phyloP scores from a whole-genome alignment of 139 green algal genomes.

The Picochlorum costavermella region DNA sequence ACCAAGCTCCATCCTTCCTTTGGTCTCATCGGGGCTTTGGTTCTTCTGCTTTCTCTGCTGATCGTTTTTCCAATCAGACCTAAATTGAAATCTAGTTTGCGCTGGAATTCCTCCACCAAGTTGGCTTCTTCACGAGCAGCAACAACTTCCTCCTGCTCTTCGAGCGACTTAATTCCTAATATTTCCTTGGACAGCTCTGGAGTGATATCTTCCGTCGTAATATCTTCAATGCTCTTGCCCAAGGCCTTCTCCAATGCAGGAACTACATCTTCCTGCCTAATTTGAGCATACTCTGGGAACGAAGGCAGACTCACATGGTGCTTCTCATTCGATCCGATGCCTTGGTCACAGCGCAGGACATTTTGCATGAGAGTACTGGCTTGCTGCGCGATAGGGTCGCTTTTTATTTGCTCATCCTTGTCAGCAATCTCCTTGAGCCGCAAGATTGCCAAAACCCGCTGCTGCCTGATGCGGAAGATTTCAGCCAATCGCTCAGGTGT shows the following conservation, averaged over 20 bases:
- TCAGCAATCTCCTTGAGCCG: slow-evolving; percentile 37
- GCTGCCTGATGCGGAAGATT: slow-evolving; percentile 40
- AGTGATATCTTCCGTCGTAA: slow-evolving; percentile 17
- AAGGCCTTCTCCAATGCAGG: slow-evolving; percentile 15
- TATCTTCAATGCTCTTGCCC: slow-evolving; percentile 20
- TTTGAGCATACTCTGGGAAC: slow-evolving; percentile 33
- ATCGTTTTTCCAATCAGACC: slow-evolving; percentile 21
- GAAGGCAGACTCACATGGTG: slow-evolving; percentile 37
- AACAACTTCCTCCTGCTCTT: slow-evolving; percentile 17
- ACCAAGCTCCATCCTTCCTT: slow-evolving; percentile 32
- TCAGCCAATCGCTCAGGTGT: slow-evolving; percentile 17
- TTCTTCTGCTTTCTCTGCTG: slow-evolving; percentile 19
- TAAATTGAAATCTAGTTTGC: slow-evolving; percentile 33
- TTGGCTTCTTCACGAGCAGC: slow-evolving; percentile 21
- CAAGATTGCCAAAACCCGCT: slow-evolving; percentile 55
- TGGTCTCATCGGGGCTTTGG: slow-evolving; percentile 20
- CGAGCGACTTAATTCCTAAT: slow-evolving; percentile 3
- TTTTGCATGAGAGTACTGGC: slow-evolving; percentile 11
- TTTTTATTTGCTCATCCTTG: background rate
- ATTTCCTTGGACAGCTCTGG: slow-evolving; percentile 10
- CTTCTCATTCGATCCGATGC: slow-evolving; percentile 31
- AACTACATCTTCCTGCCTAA: slow-evolving; percentile 6
- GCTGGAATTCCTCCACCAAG: slow-evolving; percentile 29
- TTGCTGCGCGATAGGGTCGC: background rate
- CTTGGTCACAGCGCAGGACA: slow-evolving; percentile 19